Base-by-base conservation (phyloP, 2,329 filamentous ascomycete species). In the Xylariaceae sp. region DNA sequence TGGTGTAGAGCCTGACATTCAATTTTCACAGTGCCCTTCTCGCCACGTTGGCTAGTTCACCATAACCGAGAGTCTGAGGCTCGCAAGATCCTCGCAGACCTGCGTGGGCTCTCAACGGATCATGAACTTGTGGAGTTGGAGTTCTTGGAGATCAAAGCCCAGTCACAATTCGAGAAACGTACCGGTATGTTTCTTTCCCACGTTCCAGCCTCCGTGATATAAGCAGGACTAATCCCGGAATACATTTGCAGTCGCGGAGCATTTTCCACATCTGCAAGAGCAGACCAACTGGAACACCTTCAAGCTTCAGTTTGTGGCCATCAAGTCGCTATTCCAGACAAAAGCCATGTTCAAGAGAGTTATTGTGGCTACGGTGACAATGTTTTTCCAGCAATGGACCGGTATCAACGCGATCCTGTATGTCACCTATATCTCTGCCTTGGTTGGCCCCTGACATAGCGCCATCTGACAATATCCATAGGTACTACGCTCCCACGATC, bases 91-190 rank as follows among this genome's bases (percentile, higher is more conserved):
- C 71, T 91, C 1, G 78, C 84, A 0, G 69, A 60, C 37, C 76
- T 91, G 3, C 79, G 87, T 18, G 73, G 71, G 4, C 72, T 87
- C 0, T 61, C 77, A 0, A 57, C 66, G 13, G 75, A 84, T 48
- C 75, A 89, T 55, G 80, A 87, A 42, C 72, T 87, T 0, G 76
- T 90, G 29, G 76, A 84, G 49, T 71, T 89, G 1, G 87, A 91
- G 55, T 89, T 85, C 56, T 74, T 89, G n/a, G 87, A 91, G 59
- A 90, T 91, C 65, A 87, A 87, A 61, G 85, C 86, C 0, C 83
- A 89, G 60, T 83, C 80, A 0, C 62, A 86, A 15, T 93, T 91
- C 51, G 86, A 91, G 63, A 87, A 89, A 64, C 76, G 80, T 26
- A 79, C 78, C 1, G 43, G 48, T 50, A 47, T 19, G 17, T 29